Evolutionary conservation across 2,329 filamentous ascomycete genomes (phyloP).

Genomic region (Knoxdaviesia capensis): DNA sequence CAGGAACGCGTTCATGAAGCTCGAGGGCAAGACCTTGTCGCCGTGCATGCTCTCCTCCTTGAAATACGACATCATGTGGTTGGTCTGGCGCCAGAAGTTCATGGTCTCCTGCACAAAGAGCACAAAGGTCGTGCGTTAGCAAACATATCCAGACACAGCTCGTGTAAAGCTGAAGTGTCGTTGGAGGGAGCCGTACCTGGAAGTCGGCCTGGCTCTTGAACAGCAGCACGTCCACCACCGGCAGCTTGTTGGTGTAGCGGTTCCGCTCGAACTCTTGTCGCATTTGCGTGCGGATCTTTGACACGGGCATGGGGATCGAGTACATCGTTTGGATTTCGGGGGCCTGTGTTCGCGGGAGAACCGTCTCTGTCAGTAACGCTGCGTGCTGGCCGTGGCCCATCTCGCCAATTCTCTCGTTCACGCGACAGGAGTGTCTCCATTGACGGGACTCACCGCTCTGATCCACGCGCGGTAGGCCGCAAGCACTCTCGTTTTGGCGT

Average conservation of each 20-base stretch:
- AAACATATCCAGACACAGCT: neutral
- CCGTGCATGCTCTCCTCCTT: conserved; percentile 61
- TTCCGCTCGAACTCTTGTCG: conserved; percentile 94
- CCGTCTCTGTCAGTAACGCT: too few species aligned
- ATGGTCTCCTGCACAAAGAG: conserved; percentile 56
- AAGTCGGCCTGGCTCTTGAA: conserved; percentile 86
- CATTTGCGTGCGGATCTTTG: conserved; percentile 77
- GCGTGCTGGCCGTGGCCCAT: too few species aligned
- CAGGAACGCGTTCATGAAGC: conserved; percentile 87
- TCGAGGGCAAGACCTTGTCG: conserved; percentile 60
- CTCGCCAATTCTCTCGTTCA: too few species aligned
- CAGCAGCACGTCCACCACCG: conserved; percentile 72
- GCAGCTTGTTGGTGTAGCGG: conserved; percentile 77
- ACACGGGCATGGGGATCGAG: conserved; percentile 72
- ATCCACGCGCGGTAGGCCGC: conserved; percentile 90
- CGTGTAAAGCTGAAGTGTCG: neutral
- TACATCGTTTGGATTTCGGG: conserved; percentile 98
- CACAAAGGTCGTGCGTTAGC: neutral
- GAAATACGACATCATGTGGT: conserved; percentile 95
- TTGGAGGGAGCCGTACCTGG: conserved; percentile 40
- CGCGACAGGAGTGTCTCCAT: too few species aligned
- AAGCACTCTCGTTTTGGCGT: conserved; percentile 75
- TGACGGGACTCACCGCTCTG: conserved; percentile 54
- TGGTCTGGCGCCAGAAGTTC: conserved; percentile 98
- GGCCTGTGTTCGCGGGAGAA: conserved; percentile 33